phyloP scores from a whole-genome alignment of 78 protist genomes.

The Blattamonas nauphoetae region DNA sequence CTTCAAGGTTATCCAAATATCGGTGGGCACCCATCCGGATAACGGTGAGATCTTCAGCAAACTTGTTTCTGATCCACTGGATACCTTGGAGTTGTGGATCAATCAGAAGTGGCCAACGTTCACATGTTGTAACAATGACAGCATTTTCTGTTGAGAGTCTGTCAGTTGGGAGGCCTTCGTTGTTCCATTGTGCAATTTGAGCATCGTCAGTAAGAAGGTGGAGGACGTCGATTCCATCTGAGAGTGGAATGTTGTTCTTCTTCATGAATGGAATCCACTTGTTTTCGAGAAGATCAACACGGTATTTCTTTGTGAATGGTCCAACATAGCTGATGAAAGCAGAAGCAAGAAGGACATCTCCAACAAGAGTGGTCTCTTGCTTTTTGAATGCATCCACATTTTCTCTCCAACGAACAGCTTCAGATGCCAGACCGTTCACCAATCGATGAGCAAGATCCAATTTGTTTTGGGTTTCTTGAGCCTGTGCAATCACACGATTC shows the following conservation, averaged over 20 bases:
- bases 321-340: constrained; percentile 73
- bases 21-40: not conserved
- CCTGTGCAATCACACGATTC: constrained; percentile 28
- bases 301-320: constrained; percentile 42
- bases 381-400: constrained; percentile 9
- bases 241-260: constrained; percentile 24
- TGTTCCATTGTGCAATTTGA: constrained; percentile 47
- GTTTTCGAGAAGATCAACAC: constrained; percentile 30
- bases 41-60: not conserved
- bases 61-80: constrained; percentile 39
- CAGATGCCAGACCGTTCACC: constrained; percentile 58
- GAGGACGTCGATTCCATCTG: constrained; percentile 34
- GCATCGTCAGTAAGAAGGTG: constrained; percentile 34
- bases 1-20: constrained; percentile 33
- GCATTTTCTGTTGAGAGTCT: constrained; percentile 74
- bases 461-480: constrained; percentile 28
- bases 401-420: constrained; percentile 58
- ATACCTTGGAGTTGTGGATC: constrained; percentile 79
- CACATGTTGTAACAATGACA: constrained; percentile 43
- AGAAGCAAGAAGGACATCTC: constrained; percentile 57
- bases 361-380: constrained; percentile 33
- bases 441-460: constrained; percentile 57
- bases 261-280: constrained; percentile 38
- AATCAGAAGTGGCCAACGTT: constrained; percentile 73
- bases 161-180: constrained; percentile 67